phyloP scores from a whole-genome alignment of 192 early-diverging fungal genomes.

The Globomyces pollinis-pini region DNA sequence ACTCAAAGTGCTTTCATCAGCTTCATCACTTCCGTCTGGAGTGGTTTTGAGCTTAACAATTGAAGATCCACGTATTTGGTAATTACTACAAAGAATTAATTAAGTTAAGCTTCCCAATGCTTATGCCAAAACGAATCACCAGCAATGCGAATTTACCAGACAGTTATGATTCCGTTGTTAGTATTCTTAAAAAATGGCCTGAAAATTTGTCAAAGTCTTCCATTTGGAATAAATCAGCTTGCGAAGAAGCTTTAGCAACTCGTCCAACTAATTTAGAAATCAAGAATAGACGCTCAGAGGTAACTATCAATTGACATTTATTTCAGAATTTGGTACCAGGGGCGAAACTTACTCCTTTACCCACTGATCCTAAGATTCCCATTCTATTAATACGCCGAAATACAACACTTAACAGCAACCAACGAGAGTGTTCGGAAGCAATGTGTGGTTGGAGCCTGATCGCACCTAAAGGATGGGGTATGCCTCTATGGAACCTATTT shows the following conservation, averaged over 20 bases:
- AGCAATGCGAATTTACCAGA: background rate
- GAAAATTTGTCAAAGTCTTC: background rate
- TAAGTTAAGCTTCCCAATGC: slow-evolving; percentile 41
- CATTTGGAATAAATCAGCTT: background rate
- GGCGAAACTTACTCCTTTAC: slow-evolving; percentile 42
- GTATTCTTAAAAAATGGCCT: too few relatives aligned
- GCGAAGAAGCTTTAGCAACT: background rate
- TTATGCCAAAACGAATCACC: background rate
- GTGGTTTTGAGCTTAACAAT: slow-evolving; percentile 70
- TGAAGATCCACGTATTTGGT: slow-evolving; percentile 64
- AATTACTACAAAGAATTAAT: background rate
- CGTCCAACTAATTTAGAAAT: background rate
- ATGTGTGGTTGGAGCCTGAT: slow-evolving; percentile 65
- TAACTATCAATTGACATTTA: background rate
- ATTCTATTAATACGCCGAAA: slow-evolving; percentile 76
- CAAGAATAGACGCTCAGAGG: background rate
- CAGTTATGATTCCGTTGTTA: background rate
- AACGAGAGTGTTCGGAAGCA: background rate
- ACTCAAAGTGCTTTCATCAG: slow-evolving; percentile 44
- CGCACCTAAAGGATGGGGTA: slow-evolving; percentile 66
- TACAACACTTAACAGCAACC: slow-evolving; percentile 11
- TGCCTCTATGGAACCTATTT: slow-evolving; percentile 80
- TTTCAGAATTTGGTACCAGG: slow-evolving; percentile 55
- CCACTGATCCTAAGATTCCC: slow-evolving; percentile 62
- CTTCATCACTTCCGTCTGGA: slow-evolving; percentile 72